phyloP scores from a whole-genome alignment of 2,329 filamentous ascomycete genomes.

The Seiridium cupressi region DNA sequence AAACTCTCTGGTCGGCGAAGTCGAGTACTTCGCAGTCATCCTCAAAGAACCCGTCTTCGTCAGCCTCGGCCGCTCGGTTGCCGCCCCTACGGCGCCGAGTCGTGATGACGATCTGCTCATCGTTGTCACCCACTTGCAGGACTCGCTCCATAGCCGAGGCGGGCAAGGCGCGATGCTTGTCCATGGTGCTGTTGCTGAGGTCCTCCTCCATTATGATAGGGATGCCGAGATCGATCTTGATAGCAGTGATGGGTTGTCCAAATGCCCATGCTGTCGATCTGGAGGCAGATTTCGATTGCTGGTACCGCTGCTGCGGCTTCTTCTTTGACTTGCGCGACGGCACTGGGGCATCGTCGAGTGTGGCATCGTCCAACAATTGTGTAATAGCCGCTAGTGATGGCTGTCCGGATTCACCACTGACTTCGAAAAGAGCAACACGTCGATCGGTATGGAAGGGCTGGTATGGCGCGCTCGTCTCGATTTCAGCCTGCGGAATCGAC shows the following conservation, averaged over 20 bases:
- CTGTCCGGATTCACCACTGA: slow-evolving; percentile 31
- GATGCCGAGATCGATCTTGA: slow-evolving; percentile 53
- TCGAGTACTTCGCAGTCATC: slow-evolving; percentile 90
- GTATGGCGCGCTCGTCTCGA: slow-evolving; percentile 93
- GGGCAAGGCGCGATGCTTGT: slow-evolving; percentile 58
- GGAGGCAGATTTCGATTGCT: slow-evolving; percentile 11
- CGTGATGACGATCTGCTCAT: slow-evolving; percentile 80
- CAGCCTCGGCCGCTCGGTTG: slow-evolving; percentile 45
- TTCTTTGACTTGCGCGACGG: slow-evolving; percentile 36
- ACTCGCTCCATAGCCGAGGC: slow-evolving; percentile 64
- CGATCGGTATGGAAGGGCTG: slow-evolving; percentile 94
- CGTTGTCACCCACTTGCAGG: slow-evolving; percentile 56
- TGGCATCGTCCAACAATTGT: slow-evolving; percentile 37
- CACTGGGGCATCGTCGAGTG: slow-evolving; percentile 35
- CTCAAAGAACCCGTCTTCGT: slow-evolving; percentile 82
- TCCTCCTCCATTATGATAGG: slow-evolving; percentile 49
- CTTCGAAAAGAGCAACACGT: slow-evolving; percentile 75
- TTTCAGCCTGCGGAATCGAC: slow-evolving; percentile 76
- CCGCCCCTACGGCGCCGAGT: slow-evolving; percentile 68
- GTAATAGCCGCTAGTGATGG: slow-evolving; percentile 33
- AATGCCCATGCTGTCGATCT: slow-evolving; percentile 52
- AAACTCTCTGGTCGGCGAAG: slow-evolving; percentile 73
- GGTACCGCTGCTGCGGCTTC: slow-evolving; percentile 16
- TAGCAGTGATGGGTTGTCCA: slow-evolving; percentile 50
- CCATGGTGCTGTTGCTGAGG: slow-evolving; percentile 41